Conservation (phyloP, 306 rosid genomes). For the Adenanthera pavonina region DNA sequence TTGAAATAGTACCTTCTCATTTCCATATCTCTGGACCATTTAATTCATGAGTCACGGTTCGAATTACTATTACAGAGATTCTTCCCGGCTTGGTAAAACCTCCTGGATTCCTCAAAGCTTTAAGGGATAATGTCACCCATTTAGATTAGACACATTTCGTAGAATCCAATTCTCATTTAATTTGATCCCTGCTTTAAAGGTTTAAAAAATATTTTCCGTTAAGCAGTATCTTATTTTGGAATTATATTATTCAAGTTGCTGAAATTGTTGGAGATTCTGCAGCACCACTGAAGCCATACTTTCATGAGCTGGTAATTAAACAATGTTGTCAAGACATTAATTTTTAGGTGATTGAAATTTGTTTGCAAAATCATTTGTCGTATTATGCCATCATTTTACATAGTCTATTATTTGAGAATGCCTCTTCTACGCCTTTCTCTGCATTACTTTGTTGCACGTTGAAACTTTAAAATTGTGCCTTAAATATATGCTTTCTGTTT, state of each 20-base stretch:
- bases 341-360: constrained; percentile 29
- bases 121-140: constrained; percentile 1
- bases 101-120: neutral
- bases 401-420: constrained; percentile 25
- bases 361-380: constrained; percentile 8
- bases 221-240: neutral
- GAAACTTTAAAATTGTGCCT: neutral
- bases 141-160: constrained; percentile 18
- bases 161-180: constrained; percentile 28
- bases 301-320: constrained; percentile 1
- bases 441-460: constrained; percentile 4
- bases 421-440: neutral
- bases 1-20: constrained; percentile 26
- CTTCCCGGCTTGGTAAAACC: constrained; percentile 3
- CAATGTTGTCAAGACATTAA: neutral
- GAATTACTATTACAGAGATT: constrained; percentile 7
- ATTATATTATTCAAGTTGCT: constrained; percentile 3
- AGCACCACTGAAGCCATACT: neutral
- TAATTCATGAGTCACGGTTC: constrained; percentile 20
- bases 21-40: constrained; percentile 14
- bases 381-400: constrained; percentile 6
- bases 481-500: neutral
- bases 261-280: constrained; percentile 19
- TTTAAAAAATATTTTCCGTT: constrained; percentile 4
- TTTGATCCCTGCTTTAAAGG: constrained; percentile 23